These are phyloP conservation scores for Yamadazyma tumulicola DNA, from an alignment of 805 yeast species.

Conservation along the genomic window DNA sequence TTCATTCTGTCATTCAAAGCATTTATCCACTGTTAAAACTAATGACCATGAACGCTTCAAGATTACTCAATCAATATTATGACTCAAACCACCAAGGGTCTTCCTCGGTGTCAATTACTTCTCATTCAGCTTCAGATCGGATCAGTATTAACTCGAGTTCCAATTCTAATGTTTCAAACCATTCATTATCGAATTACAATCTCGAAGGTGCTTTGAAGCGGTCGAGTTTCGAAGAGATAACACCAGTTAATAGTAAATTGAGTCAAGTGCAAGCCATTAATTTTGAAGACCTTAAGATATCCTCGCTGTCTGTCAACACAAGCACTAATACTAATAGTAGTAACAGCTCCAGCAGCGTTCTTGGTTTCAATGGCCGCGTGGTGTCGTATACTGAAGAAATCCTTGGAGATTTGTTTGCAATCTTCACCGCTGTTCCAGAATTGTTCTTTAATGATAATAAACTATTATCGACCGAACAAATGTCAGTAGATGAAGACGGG, in stretches of 20 bases:
- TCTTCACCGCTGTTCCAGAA: conserved; percentile 32
- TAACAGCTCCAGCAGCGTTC: background rate
- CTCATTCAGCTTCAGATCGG: conserved; percentile 11
- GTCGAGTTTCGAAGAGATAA: conserved; percentile 9
- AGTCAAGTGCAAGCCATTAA: conserved; percentile 5
- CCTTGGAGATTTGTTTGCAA: conserved; percentile 27
- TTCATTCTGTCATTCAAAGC: conserved; percentile 20
- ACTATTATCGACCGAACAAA: conserved; percentile 18
- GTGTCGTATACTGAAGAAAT: conserved; percentile 23
- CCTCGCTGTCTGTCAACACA: conserved; percentile 3
- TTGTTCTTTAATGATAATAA: conserved; percentile 28
- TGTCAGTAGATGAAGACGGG: conserved; percentile 12
- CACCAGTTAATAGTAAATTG: background rate
- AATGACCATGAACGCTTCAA: conserved; percentile 24
- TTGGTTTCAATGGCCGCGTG: conserved; percentile 1
- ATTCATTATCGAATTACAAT: no score
- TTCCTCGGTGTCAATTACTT: conserved; percentile 13
- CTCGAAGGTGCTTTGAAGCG: conserved; percentile 2
- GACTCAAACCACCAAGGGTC: conserved; percentile 6
- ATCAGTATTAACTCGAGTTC: conserved; percentile 6
- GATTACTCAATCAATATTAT: conserved; percentile 21
- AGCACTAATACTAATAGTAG: conserved; percentile 2
- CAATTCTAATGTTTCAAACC: background rate
- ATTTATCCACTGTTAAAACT: conserved; percentile 22
- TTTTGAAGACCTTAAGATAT: conserved; percentile 11